Percentiles rank a stretch among this genome's conserved stretches.
phyloP scores from a whole-genome alignment of 2,329 filamentous ascomycete species.

The Botryotinia narcissicola region DNA sequence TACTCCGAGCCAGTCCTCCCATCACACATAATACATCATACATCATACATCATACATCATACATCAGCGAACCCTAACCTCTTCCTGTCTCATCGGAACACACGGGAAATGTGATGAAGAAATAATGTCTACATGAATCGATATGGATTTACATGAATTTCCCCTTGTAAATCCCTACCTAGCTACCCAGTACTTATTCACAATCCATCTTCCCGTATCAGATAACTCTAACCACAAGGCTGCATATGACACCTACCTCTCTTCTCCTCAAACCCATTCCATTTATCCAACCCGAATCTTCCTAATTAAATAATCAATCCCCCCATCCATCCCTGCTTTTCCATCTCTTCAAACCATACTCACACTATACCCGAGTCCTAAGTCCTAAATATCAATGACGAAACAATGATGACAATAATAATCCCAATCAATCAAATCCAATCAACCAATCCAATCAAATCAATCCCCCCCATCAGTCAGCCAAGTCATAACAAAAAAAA shows the following conservation, averaged over 20 bases:
- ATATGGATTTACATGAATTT: not conserved
- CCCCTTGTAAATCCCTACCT: not conserved
- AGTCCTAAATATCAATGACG: not conserved
- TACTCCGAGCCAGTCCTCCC: no score
- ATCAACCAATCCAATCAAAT: no score
- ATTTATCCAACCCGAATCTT: not conserved
- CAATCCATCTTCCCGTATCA: not conserved
- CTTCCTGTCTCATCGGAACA: not conserved
- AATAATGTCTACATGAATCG: no score
- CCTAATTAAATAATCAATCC: not conserved
- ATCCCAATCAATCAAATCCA: no score
- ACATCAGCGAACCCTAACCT: no score
- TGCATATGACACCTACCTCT: not conserved
- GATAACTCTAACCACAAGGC: not conserved
- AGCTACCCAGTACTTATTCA: no score
- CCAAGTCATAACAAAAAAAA: no score
- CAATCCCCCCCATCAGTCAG: no score
- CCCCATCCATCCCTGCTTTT: not conserved
- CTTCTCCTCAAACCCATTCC: not conserved
- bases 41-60: no score
- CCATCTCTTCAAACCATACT: no score
- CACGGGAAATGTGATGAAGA: not conserved
- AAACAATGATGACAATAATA: not conserved
- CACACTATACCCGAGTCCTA: no score
- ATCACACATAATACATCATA: no score